phyloP scores from a whole-genome alignment of 148 eudicot genomes.

The Amaranthus palmeri region DNA sequence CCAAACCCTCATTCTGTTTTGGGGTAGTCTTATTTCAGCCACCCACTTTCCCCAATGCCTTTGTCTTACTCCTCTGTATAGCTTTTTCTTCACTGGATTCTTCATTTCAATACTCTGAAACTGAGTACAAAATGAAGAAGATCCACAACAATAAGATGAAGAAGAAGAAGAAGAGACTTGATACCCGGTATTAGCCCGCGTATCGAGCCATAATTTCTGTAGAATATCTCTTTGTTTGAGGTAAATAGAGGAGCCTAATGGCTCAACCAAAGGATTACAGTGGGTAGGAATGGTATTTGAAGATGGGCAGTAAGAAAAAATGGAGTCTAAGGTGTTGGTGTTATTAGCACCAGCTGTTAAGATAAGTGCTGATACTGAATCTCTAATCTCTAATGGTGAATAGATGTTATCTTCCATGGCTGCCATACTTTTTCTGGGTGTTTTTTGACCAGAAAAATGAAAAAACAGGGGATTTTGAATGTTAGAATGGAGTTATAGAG shows the following conservation, averaged over 20 bases:
- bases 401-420: constrained; percentile 44
- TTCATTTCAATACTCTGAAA: background rate
- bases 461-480: no score
- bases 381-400: constrained; percentile 32
- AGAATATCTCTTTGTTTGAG: constrained; percentile 65
- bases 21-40: constrained; percentile 91
- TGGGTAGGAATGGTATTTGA: constrained; percentile 18
- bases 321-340: constrained; percentile 72
- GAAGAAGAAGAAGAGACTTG: constrained; percentile 9
- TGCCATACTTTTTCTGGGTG: no score
- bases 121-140: no score
- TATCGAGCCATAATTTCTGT: constrained; percentile 53
- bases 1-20: constrained; percentile 91
- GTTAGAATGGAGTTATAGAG: no score
- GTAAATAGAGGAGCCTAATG: constrained; percentile 74
- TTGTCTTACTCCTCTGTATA: constrained; percentile 93
- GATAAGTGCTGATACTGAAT: constrained; percentile 63
- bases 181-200: constrained; percentile 18
- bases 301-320: constrained; percentile 53
- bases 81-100: constrained; percentile 51
- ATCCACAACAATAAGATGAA: background rate
- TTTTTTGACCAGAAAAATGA: no score
- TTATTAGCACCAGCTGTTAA: constrained; percentile 51
- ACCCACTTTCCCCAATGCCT: constrained; percentile 99
- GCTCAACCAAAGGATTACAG: constrained; percentile 26